Evolutionary conservation across 192 early-diverging fungal species (phyloP).

Genomic region (Coemansia sp.): DNA sequence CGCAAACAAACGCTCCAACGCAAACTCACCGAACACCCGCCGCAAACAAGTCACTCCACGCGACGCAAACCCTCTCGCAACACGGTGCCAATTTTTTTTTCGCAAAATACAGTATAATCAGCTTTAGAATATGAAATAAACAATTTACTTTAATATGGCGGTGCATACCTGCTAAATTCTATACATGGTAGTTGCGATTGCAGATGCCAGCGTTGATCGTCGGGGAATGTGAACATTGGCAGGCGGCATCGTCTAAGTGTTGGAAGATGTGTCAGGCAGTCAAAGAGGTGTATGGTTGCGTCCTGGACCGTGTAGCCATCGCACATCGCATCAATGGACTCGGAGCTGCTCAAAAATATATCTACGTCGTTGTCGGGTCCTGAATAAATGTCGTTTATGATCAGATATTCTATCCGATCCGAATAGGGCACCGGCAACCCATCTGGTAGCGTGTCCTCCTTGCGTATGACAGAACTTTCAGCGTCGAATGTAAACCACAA

Average conservation of each 20-base stretch:
- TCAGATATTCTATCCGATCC: constrained; percentile 26
- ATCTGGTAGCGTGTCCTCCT: neutral
- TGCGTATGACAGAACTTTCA: no score
- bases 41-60: no score
- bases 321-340: neutral
- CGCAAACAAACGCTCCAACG: no score
- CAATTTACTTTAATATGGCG: constrained; percentile 37
- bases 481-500: constrained; percentile 49
- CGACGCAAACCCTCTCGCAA: no score
- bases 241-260: constrained; percentile 37
- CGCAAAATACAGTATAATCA: no score
- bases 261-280: constrained; percentile 24
- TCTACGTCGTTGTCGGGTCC: neutral
- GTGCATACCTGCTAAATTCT: constrained; percentile 45
- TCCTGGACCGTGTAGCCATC: neutral
- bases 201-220: constrained; percentile 28
- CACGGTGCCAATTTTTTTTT: no score
- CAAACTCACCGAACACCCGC: no score
- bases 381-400: constrained; percentile 29
- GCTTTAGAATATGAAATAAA: no score
- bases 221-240: constrained; percentile 54
- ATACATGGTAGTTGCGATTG: constrained; percentile 19
- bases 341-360: neutral
- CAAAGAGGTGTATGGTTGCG: constrained; percentile 11
- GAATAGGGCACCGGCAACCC: neutral